Base-by-base conservation (phyloP, 1,139 yeast genomes). In the Suhomyces atakaporum region DNA sequence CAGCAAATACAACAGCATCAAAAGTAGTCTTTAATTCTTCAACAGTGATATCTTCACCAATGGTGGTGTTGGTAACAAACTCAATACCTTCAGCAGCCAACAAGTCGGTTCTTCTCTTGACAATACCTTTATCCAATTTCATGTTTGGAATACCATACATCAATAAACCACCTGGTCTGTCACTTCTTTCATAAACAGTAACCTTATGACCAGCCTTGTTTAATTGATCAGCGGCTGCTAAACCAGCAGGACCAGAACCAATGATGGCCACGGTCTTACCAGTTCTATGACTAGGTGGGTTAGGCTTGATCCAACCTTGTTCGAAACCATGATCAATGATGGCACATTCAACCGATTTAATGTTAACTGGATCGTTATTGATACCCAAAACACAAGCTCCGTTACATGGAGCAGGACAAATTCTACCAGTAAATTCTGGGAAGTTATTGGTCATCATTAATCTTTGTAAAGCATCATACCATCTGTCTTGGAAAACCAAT, bases 71-170 rank as follows among this genome's bases (percentile, higher is more conserved):
- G 53, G 87, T 78, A 34, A 83, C 71, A 55, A 92, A 88, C 30
- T 77, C 77, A 53, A 92, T 73, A 35, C 98, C 98, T 63, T 92
- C 97, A 25, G 89, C 96, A 15, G 77, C 85, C 75, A 92, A 70
- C 60, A 92, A 74, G 61, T 90, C 95, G 42, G 94, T 77, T 73
- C 98, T 87, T 60, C 97, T 82, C 70, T 88, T 86, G 44, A 92
- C 96, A 57, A 92, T 78, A 26, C 83, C 75, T 74, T 92, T 92
- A 64, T 92, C 98, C 53, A 92, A 77, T 73, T 92, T 92, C 98
- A 92, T 92, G 74, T 92, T 92, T 54, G 98, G 98, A 67, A 92
- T 92, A 78, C 98, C 98, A 63, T 92, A 92, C 97, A 92, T 92
- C 69, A 92, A 68, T 60, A 92, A 75, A 39, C 98, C 98, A 73